Percentiles rank a stretch among this genome's conserved stretches.
phyloP scores from a whole-genome alignment of 2,329 filamentous ascomycete species.

The Neodidymelliopsis sp. region DNA sequence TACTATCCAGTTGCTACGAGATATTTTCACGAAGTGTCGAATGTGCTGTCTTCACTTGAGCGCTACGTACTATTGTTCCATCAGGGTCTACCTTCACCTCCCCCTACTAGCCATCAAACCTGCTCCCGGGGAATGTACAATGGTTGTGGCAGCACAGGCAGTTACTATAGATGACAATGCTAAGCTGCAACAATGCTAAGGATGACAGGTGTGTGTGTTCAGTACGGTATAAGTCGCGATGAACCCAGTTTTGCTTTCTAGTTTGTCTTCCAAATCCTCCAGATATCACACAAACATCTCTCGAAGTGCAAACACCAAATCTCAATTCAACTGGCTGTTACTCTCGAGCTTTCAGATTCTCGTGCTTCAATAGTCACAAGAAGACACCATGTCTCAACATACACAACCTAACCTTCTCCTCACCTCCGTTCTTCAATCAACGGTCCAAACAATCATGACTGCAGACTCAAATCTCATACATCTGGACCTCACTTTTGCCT shows the following conservation, averaged over 20 bases:
- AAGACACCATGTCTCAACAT: background rate
- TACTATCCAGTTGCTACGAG: too few relatives aligned
- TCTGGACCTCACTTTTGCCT: too few relatives aligned
- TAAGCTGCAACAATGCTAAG: conserved; percentile 10
- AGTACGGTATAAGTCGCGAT: background rate
- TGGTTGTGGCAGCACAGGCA: background rate
- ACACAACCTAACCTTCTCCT: background rate
- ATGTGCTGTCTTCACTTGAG: background rate
- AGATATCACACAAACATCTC: background rate
- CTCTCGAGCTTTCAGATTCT: too few relatives aligned
- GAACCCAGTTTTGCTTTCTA: background rate
- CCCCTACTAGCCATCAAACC: too few relatives aligned
- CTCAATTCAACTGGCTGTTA: too few relatives aligned
- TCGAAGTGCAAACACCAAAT: background rate
- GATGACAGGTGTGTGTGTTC: background rate
- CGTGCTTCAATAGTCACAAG: too few relatives aligned
- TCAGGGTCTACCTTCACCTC: conserved; percentile 1
- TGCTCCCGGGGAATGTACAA: too few relatives aligned
- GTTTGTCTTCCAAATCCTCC: background rate
- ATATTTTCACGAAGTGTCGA: background rate
- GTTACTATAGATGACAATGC: background rate
- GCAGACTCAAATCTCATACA: too few relatives aligned
- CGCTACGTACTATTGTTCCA: background rate
- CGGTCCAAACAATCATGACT: too few relatives aligned
- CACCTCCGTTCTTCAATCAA: background rate